A percentile compares a stretch with the other conserved stretches of the same genome.
phyloP scores from a whole-genome alignment of 1,284 basidiomycete species.

The Puccinia horiana region DNA sequence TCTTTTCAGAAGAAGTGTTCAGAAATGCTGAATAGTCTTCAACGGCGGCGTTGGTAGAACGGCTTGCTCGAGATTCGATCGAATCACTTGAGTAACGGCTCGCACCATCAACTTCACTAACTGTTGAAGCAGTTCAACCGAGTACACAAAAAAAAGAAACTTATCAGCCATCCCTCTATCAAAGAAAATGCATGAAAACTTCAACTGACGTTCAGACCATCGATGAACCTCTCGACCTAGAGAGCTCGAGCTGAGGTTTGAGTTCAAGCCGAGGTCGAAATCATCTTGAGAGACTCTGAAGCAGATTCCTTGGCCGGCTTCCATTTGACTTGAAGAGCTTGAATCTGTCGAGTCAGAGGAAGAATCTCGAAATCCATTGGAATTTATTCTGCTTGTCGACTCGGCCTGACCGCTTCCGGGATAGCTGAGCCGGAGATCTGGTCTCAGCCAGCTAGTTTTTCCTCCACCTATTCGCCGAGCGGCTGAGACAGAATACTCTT shows the following conservation, averaged over 20 bases:
- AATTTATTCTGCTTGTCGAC: background rate
- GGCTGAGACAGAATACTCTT: background rate
- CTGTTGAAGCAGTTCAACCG: background rate
- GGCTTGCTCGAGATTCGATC: conserved; percentile 1
- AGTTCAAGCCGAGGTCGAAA: background rate
- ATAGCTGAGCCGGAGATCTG: background rate
- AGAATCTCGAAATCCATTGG: background rate
- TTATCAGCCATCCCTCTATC: background rate
- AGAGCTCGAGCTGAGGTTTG: background rate
- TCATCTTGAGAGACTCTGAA: conserved; percentile 6
- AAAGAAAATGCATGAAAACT: no score
- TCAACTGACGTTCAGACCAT: conserved; percentile 23
- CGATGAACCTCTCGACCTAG: conserved; percentile 25
- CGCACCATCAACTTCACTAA: conserved; percentile 21
- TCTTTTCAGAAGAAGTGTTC: background rate
- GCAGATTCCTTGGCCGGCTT: background rate
- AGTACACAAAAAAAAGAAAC: background rate
- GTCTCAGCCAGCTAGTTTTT: background rate
- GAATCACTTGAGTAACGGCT: conserved; percentile 28
- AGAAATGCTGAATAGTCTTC: conserved; percentile 14
- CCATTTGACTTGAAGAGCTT: background rate
- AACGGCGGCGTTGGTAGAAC: background rate
- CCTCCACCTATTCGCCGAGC: background rate
- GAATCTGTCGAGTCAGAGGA: background rate
- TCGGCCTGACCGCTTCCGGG: background rate